A percentile compares a stretch with the other conserved stretches of the same genome.
phyloP scores from a whole-genome alignment of 1,284 basidiomycete genomes.

The Paramarasmius palmivorus region DNA sequence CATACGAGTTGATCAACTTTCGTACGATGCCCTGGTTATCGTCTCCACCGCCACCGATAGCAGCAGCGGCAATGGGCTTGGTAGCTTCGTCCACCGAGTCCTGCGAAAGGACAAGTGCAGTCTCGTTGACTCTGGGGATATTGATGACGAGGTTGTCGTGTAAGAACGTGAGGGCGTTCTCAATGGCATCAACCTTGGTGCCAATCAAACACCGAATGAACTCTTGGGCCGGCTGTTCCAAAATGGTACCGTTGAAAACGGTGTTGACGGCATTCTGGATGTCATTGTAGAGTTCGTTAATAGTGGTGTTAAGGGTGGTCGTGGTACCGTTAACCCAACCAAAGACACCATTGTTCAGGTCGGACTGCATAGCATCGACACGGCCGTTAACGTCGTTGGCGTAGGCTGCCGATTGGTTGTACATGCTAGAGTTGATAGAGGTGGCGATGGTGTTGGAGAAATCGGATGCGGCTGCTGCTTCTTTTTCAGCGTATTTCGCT shows the following conservation, averaged over 20 bases:
- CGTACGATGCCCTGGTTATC: slow-evolving; percentile 74
- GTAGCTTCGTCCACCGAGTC: slow-evolving; percentile 73
- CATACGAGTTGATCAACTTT: slow-evolving; percentile 73
- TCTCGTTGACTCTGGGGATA: slow-evolving; percentile 73
- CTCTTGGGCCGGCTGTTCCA: slow-evolving; percentile 80
- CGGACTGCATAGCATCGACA: slow-evolving; percentile 67
- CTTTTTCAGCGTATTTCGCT: slow-evolving; percentile 59
- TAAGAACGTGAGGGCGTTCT: slow-evolving; percentile 89
- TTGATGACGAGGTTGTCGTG: slow-evolving; percentile 84
- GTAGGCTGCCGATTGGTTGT: slow-evolving; percentile 76
- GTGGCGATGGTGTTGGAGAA: slow-evolving; percentile 75
- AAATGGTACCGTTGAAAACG: slow-evolving; percentile 82
- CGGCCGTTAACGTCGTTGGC: slow-evolving; percentile 75
- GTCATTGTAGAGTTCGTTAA: slow-evolving; percentile 75
- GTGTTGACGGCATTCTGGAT: slow-evolving; percentile 68
- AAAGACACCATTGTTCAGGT: slow-evolving; percentile 86
- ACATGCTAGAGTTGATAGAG: slow-evolving; percentile 80
- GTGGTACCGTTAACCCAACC: slow-evolving; percentile 96
- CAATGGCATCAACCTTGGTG: slow-evolving; percentile 83
- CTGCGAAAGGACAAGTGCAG: slow-evolving; percentile 76
- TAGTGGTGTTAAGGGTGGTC: slow-evolving; percentile 79
- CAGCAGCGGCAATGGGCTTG: slow-evolving; percentile 77
- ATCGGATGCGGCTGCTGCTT: slow-evolving; percentile 59
- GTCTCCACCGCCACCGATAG: slow-evolving; percentile 63
- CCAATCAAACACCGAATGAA: slow-evolving; percentile 91